phyloP scores from a whole-genome alignment of 140 eudicot species.

The Bidens hawaiensis region DNA sequence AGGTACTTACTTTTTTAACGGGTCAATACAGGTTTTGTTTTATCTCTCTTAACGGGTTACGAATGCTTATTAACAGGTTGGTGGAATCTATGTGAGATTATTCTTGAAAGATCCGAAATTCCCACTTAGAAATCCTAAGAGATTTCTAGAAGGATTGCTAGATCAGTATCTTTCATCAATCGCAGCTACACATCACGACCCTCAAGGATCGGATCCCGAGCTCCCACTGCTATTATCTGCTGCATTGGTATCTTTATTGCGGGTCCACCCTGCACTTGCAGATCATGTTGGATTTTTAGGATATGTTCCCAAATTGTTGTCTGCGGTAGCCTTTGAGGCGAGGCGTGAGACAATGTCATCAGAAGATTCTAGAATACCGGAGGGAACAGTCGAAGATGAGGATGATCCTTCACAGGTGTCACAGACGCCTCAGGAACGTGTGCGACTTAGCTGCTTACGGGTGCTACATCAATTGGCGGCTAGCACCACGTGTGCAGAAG shows the following conservation, averaged over 20 bases:
- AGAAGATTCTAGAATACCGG: conserved; percentile 37
- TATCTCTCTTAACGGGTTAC: too few species aligned
- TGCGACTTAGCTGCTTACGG: conserved; percentile 94
- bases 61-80: conserved; percentile 53
- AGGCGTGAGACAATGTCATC: conserved; percentile 84
- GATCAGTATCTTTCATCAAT: conserved; percentile 97
- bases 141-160: conserved; percentile 81
- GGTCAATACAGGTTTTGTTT: not conserved
- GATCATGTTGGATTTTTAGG: conserved; percentile 97
- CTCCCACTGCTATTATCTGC: conserved; percentile 91
- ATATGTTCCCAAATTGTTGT: conserved; percentile 86
- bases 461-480: conserved; percentile 97
- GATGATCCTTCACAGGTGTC: conserved; percentile 42
- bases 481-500: conserved; percentile 96
- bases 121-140: conserved; percentile 94
- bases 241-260: conserved; percentile 84
- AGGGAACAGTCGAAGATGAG: conserved; percentile 45
- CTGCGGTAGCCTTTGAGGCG: conserved; percentile 92
- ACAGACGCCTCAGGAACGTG: conserved; percentile 87
- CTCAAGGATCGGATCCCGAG: conserved; percentile 70
- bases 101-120: conserved; percentile 94
- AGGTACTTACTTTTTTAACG: conserved; percentile 55
- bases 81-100: conserved; percentile 88
- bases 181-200: conserved; percentile 75
- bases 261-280: conserved; percentile 96